Base-by-base conservation (phyloP, 1,284 basidiomycete species). In the Leccinum colubrinum region DNA sequence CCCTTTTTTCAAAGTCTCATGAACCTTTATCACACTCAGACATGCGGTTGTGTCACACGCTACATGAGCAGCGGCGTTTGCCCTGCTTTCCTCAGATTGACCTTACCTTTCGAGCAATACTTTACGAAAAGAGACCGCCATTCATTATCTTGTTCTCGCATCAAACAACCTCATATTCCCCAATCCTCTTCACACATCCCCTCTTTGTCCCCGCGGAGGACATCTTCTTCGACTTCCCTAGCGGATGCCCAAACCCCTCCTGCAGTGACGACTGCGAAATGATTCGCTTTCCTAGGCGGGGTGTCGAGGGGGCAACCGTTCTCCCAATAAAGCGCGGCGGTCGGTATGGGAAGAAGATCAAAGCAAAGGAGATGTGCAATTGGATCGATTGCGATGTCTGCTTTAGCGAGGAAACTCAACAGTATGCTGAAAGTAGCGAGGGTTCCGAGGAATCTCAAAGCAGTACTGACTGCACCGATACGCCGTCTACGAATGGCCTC, bases 51-150 rank as follows among this genome's bases (percentile, higher is more conserved):
- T 83, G 79, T 60, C 86, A 89, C 67, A 82, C 83, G 6, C 78
- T 90, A 56, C 80, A 85, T 63, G 82, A 83, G 51, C 86, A 88
- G 66, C 82, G 83, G 51, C 83, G 88, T 14, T 86, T 83, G 5
- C 88, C 88, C 0, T 90, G 88, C 72, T 89, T 90, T 72, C 88
- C 88, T 4, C 88, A 90, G 73, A 87, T 90, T 72, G 88, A 90
- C 74, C 81, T 90, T 64, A 84, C 84, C 17, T 79, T 90, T 58
- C 86, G 88, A 53, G 87, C 88, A 20, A 85, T 90, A 66, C 77
- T 90, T 2, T 80, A 85, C 73, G 88, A 90, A 73, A 89, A 88
- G 69, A 81, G 79, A 55, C 88, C 88, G 1, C 88, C 85, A 33
- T 90, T 90, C 73, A 79, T 90, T 67, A 81, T 90, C 57, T 80